Evolutionary conservation across 371 early-diverging fungal species (phyloP).

Genomic region (Lichtheimia hyalospora): DNA sequence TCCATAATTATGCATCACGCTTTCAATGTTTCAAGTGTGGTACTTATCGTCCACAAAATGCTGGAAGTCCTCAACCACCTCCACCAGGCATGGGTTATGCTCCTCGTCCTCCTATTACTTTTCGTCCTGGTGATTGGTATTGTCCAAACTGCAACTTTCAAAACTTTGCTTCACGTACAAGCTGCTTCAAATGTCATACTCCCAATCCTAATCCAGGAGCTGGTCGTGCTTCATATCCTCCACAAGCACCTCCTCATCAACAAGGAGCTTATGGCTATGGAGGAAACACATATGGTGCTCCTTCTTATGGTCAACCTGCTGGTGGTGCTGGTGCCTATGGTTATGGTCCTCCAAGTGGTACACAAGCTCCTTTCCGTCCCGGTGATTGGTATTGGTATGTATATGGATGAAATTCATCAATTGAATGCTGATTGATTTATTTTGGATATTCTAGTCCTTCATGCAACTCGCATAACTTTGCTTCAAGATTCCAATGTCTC

Average conservation of each 20-base stretch:
- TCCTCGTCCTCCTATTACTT: constrained; percentile 19
- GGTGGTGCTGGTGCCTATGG: constrained; percentile 8
- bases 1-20: constrained; percentile 59
- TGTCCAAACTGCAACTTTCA: constrained; percentile 78
- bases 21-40: constrained; percentile 45
- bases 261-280: constrained; percentile 20
- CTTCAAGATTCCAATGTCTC: constrained; percentile 66
- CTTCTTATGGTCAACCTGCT: constrained; percentile 21
- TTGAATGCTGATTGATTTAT: neutral
- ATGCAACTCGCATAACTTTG: constrained; percentile 69
- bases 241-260: constrained; percentile 8
- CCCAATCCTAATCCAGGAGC: constrained; percentile 39
- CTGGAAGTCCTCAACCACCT: constrained; percentile 4
- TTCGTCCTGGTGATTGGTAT: constrained; percentile 72
- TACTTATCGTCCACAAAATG: constrained; percentile 23
- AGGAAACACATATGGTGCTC: constrained; percentile 14
- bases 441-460: constrained; percentile 32
- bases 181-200: constrained; percentile 61
- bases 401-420: neutral
- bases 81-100: constrained; percentile 1
- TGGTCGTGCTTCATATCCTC: too few species aligned
- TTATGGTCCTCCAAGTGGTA: constrained; percentile 24
- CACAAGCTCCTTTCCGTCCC: constrained; percentile 50
- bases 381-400: constrained; percentile 67
- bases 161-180: constrained; percentile 73